Evolutionary conservation across 495 filamentous ascomycete genomes (phyloP).

Genomic region (Penicillium cosmopolitanum): DNA sequence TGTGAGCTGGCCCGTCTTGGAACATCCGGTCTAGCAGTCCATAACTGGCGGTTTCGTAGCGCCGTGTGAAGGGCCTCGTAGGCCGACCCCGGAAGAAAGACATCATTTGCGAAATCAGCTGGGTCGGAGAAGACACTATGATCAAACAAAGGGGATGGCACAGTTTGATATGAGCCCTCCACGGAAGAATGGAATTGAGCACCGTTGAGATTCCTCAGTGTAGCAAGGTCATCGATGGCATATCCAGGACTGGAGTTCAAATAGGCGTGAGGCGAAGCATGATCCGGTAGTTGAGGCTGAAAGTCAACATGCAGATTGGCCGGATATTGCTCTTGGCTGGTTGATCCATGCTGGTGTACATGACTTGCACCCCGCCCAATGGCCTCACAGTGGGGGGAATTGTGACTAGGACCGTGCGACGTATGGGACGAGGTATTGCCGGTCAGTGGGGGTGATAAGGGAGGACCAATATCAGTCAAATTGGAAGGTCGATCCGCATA

Average conservation of each 20-base stretch:
- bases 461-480: slow-evolving; percentile 6
- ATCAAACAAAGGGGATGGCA: slow-evolving; percentile 30
- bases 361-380: neutral
- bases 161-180: slow-evolving; percentile 23
- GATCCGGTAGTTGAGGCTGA: slow-evolving; percentile 5
- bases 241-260: slow-evolving; percentile 36
- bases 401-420: neutral
- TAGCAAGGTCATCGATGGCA: slow-evolving; percentile 29
- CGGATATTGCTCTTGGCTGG: slow-evolving; percentile 3
- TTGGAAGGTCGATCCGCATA: slow-evolving; percentile 1
- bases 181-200: slow-evolving; percentile 13
- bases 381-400: neutral
- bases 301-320: slow-evolving; percentile 8
- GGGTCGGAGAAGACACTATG: slow-evolving; percentile 33
- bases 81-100: slow-evolving; percentile 39
- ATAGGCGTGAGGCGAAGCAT: slow-evolving; percentile 27
- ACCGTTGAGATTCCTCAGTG: slow-evolving; percentile 19
- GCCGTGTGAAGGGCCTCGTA: slow-evolving; percentile 41
- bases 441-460: slow-evolving; percentile 21
- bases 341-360: neutral
- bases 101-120: slow-evolving; percentile 30
- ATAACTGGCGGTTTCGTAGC: slow-evolving; percentile 38
- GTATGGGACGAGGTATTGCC: slow-evolving; percentile 17
- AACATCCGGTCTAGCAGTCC: slow-evolving; percentile 35
- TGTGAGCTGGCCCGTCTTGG: slow-evolving; percentile 29